Evolutionary conservation across 805 yeast genomes (phyloP), one percentile per base, ranked within the genome.

Genomic region (Maudiozyma saulgeensis): DNA sequence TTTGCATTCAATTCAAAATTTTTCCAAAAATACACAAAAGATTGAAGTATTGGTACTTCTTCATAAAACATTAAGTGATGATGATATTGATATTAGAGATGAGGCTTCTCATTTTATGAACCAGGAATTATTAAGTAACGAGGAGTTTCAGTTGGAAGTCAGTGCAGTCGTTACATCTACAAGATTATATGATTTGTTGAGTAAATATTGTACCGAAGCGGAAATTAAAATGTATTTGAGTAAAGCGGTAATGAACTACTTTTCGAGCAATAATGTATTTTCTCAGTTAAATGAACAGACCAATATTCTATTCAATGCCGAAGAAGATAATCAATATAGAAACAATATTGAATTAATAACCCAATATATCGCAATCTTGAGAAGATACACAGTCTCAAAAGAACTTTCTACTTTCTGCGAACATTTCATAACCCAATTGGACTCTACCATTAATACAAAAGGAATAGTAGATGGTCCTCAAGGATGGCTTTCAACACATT

Each of bases 291-390:
- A 39, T 39, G 41, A 42, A n/a, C 49, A 53, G 6, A 69, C 64
- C 19, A 64, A 69, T 18, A 68, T 72, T 2, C 61, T 88, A 40
- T 88, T 87, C 63, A 79, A 80, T 6, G 66, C 74, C 6, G 96
- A 88, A 59, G 79, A 78, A 56, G 77, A 74, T 48, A 87, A 87
- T 55, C 74, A 84, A 39, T 86, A 80, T 64, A 71, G 80, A 55
- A 79, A 81, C 58, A 74, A 72, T 13, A 60, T 74, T 8, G 69
- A 67, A 35, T 62, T 60, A 32, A 56, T 52, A 1, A 12, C 48
- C 2, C 62, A 62, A 40, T 51, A 58, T 21, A 49, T 57, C 6
- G 35, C 47, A 6, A 56, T 67, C 54, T 39, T 68, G 37, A 53
- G 15, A 16, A 35, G 15, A 28, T 28, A 28, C 12, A 11, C 9